phyloP scores from a whole-genome alignment of 2,329 filamentous ascomycete species.

The Metarhizium guizhouense region DNA sequence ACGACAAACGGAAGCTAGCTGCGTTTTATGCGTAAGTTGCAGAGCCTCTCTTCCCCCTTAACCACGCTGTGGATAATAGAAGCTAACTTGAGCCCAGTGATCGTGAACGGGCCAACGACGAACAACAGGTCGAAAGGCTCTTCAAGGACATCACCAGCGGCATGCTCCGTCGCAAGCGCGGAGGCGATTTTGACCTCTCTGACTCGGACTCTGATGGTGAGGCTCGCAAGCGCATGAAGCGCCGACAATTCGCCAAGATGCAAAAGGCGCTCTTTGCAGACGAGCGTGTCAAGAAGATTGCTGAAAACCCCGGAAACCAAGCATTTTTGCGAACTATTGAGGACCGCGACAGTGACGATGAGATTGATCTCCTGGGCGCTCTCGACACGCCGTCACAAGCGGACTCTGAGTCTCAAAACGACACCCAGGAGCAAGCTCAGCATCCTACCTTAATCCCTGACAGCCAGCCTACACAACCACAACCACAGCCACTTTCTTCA shows the following conservation, averaged over 20 bases:
- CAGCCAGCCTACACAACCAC: constrained; percentile 36
- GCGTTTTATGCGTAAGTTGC: constrained; percentile 79
- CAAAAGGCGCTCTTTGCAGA: constrained; percentile 80
- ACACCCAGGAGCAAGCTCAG: constrained; percentile 16
- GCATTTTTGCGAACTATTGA: constrained; percentile 89
- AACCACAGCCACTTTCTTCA: constrained; percentile 25
- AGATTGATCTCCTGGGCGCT: constrained; percentile 64
- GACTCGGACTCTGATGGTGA: constrained; percentile 87
- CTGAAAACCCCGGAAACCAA: constrained; percentile 76
- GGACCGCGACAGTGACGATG: constrained; percentile 67
- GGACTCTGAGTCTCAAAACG: constrained; percentile 23
- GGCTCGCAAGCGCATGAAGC: constrained; percentile 69
- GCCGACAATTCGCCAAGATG: constrained; percentile 84
- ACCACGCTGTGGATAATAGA: neutral
- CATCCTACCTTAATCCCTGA: constrained; percentile 32
- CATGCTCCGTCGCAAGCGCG: constrained; percentile 73
- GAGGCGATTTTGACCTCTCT: constrained; percentile 73
- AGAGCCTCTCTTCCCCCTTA: neutral
- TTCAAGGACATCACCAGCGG: constrained; percentile 91
- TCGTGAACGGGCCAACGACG: constrained; percentile 69
- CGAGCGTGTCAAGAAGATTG: constrained; percentile 84
- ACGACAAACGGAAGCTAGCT: constrained; percentile 72
- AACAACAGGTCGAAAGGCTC: constrained; percentile 81
- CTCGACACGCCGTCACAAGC: constrained; percentile 20
- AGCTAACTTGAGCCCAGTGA: constrained; percentile 44